phyloP scores from a whole-genome alignment of 2,329 filamentous ascomycete species.

The Hypomyces rosellus region DNA sequence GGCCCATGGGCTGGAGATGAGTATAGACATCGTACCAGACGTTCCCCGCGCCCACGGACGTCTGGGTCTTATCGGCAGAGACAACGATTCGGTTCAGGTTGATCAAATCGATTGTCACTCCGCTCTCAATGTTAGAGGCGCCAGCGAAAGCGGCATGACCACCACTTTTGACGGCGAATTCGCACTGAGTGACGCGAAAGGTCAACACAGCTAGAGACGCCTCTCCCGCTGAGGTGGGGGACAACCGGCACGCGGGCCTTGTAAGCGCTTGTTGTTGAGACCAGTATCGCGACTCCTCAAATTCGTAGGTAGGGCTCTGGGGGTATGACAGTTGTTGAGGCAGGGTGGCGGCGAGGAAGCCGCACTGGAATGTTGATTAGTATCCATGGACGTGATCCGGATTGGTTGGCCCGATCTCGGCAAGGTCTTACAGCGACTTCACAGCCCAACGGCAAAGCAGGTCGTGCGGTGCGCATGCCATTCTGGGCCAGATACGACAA shows the following conservation, averaged over 20 bases:
- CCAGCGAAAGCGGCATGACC: constrained; percentile 38
- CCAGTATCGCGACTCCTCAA: constrained; percentile 18
- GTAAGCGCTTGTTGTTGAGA: constrained; percentile 18
- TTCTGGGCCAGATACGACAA: constrained; percentile 7
- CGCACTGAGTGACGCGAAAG: constrained; percentile 20
- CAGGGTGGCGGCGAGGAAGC: constrained; percentile 15
- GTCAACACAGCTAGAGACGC: constrained; percentile 22
- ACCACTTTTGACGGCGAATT: constrained; percentile 36
- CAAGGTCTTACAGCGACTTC: constrained; percentile 7
- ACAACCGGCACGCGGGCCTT: constrained; percentile 19
- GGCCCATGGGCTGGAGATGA: constrained; percentile 21
- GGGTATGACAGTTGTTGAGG: constrained; percentile 14
- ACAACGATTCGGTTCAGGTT: constrained; percentile 28
- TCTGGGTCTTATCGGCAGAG: constrained; percentile 23
- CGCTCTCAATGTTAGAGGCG: constrained; percentile 29
- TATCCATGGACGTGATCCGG: too few species aligned
- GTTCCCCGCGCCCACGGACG: constrained; percentile 31
- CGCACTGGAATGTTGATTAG: constrained; percentile 12
- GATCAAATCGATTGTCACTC: constrained; percentile 31
- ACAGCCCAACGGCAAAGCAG: constrained; percentile 1
- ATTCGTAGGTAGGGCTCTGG: constrained; percentile 12
- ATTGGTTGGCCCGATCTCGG: not conserved
- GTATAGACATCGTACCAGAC: constrained; percentile 34
- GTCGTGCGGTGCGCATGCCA: not conserved
- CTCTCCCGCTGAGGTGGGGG: constrained; percentile 18